phyloP scores from a whole-genome alignment of 495 filamentous ascomycete genomes.

The Podospora didyma region DNA sequence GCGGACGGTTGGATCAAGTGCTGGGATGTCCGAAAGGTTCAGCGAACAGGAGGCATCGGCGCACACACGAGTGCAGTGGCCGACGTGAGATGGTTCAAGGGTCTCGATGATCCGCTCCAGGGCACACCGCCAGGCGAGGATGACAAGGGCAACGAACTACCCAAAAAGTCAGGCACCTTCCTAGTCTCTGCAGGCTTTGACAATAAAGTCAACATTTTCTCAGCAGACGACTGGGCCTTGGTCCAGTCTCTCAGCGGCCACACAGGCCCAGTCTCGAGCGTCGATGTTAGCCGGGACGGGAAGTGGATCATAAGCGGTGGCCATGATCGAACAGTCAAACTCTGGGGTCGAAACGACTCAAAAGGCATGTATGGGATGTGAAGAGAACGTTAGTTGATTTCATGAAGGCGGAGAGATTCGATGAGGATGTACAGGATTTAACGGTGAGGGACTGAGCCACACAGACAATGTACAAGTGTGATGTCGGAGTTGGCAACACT shows the following conservation, averaged over 20 bases:
- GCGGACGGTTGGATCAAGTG: slow-evolving; percentile 95
- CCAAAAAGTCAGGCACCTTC: slow-evolving; percentile 76
- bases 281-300: slow-evolving; percentile 79
- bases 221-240: slow-evolving; percentile 91
- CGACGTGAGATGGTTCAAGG: slow-evolving; percentile 92
- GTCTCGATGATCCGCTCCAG: slow-evolving; percentile 58
- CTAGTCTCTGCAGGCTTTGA: slow-evolving; percentile 90
- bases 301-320: slow-evolving; percentile 92
- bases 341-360: slow-evolving; percentile 87
- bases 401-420: too few species aligned
- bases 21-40: slow-evolving; percentile 92
- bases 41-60: slow-evolving; percentile 75
- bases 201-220: slow-evolving; percentile 92
- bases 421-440: too few species aligned
- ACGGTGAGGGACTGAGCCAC: too few species aligned
- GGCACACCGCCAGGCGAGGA: slow-evolving; percentile 56
- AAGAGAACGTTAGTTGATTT: too few species aligned
- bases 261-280: slow-evolving; percentile 83
- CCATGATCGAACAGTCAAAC: slow-evolving; percentile 90
- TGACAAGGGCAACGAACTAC: slow-evolving; percentile 57
- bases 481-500: too few species aligned
- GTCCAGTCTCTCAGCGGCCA: slow-evolving; percentile 87
- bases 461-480: too few species aligned
- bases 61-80: slow-evolving; percentile 90
- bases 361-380: slow-evolving; percentile 43